Conservation (phyloP, 2,329 filamentous ascomycete genomes). For the Scedosporium dehoogii region DNA sequence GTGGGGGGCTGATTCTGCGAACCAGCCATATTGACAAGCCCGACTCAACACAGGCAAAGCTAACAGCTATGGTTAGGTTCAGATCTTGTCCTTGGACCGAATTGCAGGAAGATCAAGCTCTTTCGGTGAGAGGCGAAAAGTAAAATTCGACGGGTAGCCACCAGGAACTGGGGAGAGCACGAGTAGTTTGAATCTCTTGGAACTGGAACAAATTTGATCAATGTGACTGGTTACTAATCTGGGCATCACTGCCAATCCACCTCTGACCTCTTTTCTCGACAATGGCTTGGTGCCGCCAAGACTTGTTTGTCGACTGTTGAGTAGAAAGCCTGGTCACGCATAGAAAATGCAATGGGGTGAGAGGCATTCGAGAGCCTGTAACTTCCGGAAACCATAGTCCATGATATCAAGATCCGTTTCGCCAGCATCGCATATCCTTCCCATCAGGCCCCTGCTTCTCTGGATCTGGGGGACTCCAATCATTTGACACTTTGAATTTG, state of each 20-base stretch:
- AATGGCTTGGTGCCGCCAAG: background rate
- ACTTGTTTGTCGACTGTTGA: too few relatives aligned
- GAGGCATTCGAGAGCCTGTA: too few relatives aligned
- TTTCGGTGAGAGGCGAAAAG: background rate
- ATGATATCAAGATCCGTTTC: too few relatives aligned
- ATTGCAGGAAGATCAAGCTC: background rate
- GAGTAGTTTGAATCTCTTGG: background rate
- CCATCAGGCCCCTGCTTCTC: too few relatives aligned
- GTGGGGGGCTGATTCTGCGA: constrained; percentile 37
- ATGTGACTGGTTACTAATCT: background rate
- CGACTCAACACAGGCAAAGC: background rate
- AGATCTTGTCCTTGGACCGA: background rate
- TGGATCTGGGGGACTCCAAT: background rate
- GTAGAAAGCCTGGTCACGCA: too few relatives aligned
- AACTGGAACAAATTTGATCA: background rate
- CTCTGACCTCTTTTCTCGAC: too few relatives aligned
- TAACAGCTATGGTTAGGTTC: background rate
- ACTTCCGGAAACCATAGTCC: too few relatives aligned
- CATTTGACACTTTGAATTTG: background rate
- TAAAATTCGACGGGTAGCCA: background rate
- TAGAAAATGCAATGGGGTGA: too few relatives aligned
- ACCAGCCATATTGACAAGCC: constrained; percentile 7
- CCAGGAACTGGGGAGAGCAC: background rate
- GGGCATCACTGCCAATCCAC: background rate
- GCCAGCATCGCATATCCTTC: too few relatives aligned